Conservation (phyloP, 192 early-diverging fungal species). For the Gamsiella multidivaricata region DNA sequence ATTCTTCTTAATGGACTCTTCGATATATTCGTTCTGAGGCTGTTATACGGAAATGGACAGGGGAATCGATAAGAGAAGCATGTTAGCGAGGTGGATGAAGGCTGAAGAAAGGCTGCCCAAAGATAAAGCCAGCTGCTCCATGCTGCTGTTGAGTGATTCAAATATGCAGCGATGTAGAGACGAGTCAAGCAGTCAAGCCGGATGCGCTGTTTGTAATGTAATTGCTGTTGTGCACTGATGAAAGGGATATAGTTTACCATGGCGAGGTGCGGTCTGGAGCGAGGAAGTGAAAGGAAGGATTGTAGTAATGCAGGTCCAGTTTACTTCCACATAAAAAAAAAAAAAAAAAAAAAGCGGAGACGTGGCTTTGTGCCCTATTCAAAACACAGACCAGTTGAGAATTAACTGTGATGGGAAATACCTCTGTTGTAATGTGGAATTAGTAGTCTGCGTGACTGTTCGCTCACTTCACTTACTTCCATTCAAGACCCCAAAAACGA, state of each 20-base stretch:
- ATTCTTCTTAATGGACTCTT: conserved; percentile 96
- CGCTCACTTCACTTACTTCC: not conserved
- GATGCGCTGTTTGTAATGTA: not conserved
- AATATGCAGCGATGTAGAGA: not conserved
- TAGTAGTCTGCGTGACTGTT: no score
- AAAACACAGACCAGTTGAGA: not conserved
- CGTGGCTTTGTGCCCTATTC: no score
- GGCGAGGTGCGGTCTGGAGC: conserved; percentile 11
- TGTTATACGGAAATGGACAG: conserved; percentile 26
- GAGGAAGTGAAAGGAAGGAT: conserved; percentile 19
- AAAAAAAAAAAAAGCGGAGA: conserved; percentile 41
- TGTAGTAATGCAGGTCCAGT: conserved; percentile 1
- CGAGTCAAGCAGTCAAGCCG: no score
- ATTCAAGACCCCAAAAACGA: not conserved
- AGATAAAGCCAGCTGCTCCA: not conserved
- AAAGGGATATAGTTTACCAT: conserved; percentile 26
- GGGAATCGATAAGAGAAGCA: not conserved
- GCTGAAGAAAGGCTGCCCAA: not conserved
- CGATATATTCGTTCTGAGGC: conserved; percentile 95
- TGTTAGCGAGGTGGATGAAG: not conserved
- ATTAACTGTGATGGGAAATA: no score
- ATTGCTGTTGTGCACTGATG: not conserved
- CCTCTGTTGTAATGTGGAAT: no score
- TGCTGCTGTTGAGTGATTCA: not conserved
- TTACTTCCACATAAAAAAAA: conserved; percentile 6